Evolutionary conservation across 2,329 filamentous ascomycete genomes (phyloP).

Genomic region (Fusarium scirpi): DNA sequence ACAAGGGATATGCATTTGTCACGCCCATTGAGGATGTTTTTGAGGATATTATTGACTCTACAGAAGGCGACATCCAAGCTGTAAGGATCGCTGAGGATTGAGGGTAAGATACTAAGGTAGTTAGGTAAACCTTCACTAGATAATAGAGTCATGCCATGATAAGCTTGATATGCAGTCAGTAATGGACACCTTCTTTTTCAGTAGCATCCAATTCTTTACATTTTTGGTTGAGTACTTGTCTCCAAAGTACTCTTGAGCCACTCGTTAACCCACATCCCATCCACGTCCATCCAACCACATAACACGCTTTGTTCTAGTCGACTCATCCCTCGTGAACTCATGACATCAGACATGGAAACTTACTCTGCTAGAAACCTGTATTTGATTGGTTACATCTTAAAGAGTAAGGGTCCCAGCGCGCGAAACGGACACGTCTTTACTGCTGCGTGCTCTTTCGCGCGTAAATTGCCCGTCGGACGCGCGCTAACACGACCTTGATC

Average conservation of each 20-base stretch:
- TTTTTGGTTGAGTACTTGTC: conserved; percentile 11
- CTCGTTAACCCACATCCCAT: conserved; percentile 16
- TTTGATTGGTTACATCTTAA: conserved; percentile 41
- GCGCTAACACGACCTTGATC: conserved; percentile 27
- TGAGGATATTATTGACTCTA: not conserved
- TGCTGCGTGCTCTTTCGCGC: conserved; percentile 42
- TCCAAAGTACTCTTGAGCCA: conserved; percentile 23
- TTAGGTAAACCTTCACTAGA: not conserved
- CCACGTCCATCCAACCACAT: conserved; percentile 36
- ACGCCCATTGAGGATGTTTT: not conserved
- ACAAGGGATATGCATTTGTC: not conserved
- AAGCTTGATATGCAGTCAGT: not conserved
- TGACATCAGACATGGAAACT: conserved; percentile 27
- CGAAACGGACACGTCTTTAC: conserved; percentile 39
- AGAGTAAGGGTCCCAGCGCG: conserved; percentile 20
- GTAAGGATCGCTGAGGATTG: not conserved
- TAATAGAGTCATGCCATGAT: not conserved
- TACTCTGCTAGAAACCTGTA: not conserved
- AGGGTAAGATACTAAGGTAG: not conserved
- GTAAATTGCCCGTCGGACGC: conserved; percentile 46
- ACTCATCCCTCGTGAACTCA: conserved; percentile 30
- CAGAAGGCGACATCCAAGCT: not conserved
- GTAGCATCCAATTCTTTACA: conserved; percentile 1
- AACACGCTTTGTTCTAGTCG: conserved; percentile 31
- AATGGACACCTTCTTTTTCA: not conserved